phyloP scores from a whole-genome alignment of 2,329 filamentous ascomycete genomes.

The Anisogramma anomala region DNA sequence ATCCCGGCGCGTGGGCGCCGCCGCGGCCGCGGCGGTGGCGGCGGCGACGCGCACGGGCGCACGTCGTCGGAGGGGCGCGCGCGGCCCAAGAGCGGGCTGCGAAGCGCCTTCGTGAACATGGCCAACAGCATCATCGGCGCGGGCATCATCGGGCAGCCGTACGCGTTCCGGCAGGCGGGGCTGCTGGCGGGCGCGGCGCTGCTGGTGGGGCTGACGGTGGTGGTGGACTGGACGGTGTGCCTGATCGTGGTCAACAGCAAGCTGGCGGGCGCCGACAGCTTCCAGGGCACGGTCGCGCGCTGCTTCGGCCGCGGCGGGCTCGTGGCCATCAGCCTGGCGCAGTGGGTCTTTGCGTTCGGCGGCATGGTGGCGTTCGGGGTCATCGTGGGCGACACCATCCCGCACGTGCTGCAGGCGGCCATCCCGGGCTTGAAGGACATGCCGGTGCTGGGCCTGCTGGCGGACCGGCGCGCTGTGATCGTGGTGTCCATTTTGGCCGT shows the following conservation, averaged over 20 bases:
- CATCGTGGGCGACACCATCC: constrained; percentile 93
- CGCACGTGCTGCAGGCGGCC: constrained; percentile 71
- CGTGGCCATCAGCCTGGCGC: constrained; percentile 77
- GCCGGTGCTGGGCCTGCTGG: constrained; percentile 71
- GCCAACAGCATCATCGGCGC: constrained; percentile 92
- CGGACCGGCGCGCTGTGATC: constrained; percentile 73
- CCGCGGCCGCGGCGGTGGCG: no score
- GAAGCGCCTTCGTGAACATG: constrained; percentile 98
- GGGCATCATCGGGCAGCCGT: constrained; percentile 74
- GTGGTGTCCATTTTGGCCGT: constrained; percentile 75
- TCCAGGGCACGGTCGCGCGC: constrained; percentile 90
- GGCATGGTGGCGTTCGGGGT: constrained; percentile 98
- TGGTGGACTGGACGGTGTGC: constrained; percentile 94
- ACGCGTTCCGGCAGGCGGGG: constrained; percentile 89
- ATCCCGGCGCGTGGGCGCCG: no score
- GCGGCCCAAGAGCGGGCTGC: constrained; percentile 73
- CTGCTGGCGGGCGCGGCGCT: constrained; percentile 69
- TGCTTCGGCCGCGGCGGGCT: constrained; percentile 85
- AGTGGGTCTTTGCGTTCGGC: constrained; percentile 98
- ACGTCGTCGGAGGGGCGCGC: no score
- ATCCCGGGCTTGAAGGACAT: constrained; percentile 64
- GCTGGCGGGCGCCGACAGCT: constrained; percentile 83
- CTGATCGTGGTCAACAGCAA: constrained; percentile 97
- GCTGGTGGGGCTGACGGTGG: constrained; percentile 65
- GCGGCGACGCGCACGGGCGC: no score